Evolutionary conservation across 805 yeast species (phyloP), one percentile per base, ranked within the genome.

Genomic region (Clavispora asparagi): DNA sequence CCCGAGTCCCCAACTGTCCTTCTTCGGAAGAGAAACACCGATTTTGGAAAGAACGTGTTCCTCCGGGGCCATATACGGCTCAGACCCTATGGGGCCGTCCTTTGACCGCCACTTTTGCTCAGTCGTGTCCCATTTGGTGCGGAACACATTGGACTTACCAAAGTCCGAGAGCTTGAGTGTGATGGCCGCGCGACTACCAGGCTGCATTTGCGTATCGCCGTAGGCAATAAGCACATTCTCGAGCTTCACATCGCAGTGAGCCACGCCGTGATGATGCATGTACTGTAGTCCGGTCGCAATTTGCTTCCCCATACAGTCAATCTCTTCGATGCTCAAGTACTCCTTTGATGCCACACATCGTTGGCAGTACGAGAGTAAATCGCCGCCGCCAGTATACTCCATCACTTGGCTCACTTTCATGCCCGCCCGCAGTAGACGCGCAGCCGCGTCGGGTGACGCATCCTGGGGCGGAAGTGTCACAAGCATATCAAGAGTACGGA

Each of bases 21-120:
- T 91, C 26, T 81, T 73, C 43, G 90, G 68, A 10, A 95, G 88
- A 54, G 88, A 95, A 58, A 85, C 86, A 2, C 62, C 58, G 4
- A 44, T 44, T 12, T 17, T 35, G 9, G 46, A n/a, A 4, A 32
- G 28, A 3, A 14, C 63, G 59, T 79, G 86, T 63, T 91, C 96
- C 60, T 90, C 97, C 0, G 97, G 97, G 0, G 97, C 87, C 62
- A 89, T 88, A 65, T 88, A 91, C 1, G 97, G 94, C 48, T 83
- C 92, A 1, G 95, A 85, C 3, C 97, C 97, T 58, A 91, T 79
- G 3, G 72, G 71, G n/a, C 96, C 95, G 19, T 71, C 65, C 30
- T 83, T 77, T 43, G 78, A 71, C 57, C 84, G 90, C 14, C 50
- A 47, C 7, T 54, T 46, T 41, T 66, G 72, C 41, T 67, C 71